These are phyloP conservation scores for Solanum lignicaule DNA, from an alignment of 257 asterid species.

Conservation along the genomic window DNA sequence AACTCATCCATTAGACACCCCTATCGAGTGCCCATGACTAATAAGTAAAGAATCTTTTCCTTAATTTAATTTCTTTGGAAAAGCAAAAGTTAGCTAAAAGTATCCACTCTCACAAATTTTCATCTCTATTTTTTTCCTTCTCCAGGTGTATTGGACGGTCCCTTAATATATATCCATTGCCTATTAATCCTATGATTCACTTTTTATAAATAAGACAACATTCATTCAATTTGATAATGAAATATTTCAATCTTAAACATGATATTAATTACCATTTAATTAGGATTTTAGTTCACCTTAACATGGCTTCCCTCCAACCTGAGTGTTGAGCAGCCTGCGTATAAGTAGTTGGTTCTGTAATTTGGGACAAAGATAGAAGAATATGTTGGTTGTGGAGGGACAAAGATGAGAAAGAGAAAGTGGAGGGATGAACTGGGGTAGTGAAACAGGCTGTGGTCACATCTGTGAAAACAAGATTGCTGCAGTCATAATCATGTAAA, in stretches of 20 bases:
- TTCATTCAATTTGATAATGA: constrained; percentile 6
- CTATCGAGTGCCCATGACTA: not conserved
- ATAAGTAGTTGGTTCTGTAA: too few relatives aligned
- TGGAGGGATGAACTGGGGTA: too few relatives aligned
- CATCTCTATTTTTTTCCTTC: not conserved
- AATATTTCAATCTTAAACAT: not conserved
- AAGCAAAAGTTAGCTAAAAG: constrained; percentile 1
- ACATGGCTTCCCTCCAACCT: not conserved
- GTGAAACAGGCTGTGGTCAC: too few relatives aligned
- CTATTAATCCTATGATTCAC: constrained; percentile 15
- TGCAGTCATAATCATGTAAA: too few relatives aligned
- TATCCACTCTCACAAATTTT: not conserved
- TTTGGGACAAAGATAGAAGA: too few relatives aligned
- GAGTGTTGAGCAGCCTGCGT: too few relatives aligned
- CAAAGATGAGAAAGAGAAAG: too few relatives aligned
- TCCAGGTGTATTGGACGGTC: constrained; percentile 18
- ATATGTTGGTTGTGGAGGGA: too few relatives aligned
- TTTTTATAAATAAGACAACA: constrained; percentile 1
- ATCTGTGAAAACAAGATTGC: too few relatives aligned
- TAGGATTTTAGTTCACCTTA: not conserved
- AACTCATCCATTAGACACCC: not conserved
- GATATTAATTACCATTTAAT: not conserved
- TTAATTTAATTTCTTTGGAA: not conserved
- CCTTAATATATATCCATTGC: not conserved
- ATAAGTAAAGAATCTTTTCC: not conserved